phyloP scores from a whole-genome alignment of 306 rosid species.

The Quercus wislizeni region DNA sequence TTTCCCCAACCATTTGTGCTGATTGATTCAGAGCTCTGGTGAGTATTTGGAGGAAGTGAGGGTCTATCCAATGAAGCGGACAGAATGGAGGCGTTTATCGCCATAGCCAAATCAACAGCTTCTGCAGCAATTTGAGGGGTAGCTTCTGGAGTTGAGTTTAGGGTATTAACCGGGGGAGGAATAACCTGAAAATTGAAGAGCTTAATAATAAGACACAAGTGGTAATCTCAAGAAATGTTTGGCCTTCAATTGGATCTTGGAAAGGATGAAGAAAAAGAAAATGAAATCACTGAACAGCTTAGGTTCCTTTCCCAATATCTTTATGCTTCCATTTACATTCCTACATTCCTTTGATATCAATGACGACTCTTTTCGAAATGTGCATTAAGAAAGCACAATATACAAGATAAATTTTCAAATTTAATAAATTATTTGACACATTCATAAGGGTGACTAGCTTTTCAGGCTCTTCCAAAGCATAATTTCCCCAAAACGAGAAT shows the following conservation, averaged over 20 bases:
- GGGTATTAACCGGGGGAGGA: not conserved
- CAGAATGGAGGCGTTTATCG: not conserved
- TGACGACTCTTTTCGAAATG: not conserved
- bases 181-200: slow-evolving; percentile 10
- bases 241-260: not conserved
- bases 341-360: not conserved
- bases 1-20: slow-evolving; percentile 25
- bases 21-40: slow-evolving; percentile 9
- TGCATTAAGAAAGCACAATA: not conserved
- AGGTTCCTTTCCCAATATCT: not conserved
- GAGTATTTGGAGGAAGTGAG: not conserved
- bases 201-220: not conserved
- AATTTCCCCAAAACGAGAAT: too few species aligned
- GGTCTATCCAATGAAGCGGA: not conserved
- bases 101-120: slow-evolving; percentile 7
- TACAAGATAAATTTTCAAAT: too few species aligned
- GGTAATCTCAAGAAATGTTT: not conserved
- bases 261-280: not conserved
- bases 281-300: not conserved
- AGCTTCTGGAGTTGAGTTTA: slow-evolving; percentile 11
- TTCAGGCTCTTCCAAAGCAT: too few species aligned
- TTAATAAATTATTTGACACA: too few species aligned
- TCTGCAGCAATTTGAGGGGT: slow-evolving; percentile 7
- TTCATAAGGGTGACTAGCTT: too few species aligned
- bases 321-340: not conserved